Evolutionary conservation across 805 yeast genomes (phyloP).

Genomic region (Tetrapisispora namnaoensis): DNA sequence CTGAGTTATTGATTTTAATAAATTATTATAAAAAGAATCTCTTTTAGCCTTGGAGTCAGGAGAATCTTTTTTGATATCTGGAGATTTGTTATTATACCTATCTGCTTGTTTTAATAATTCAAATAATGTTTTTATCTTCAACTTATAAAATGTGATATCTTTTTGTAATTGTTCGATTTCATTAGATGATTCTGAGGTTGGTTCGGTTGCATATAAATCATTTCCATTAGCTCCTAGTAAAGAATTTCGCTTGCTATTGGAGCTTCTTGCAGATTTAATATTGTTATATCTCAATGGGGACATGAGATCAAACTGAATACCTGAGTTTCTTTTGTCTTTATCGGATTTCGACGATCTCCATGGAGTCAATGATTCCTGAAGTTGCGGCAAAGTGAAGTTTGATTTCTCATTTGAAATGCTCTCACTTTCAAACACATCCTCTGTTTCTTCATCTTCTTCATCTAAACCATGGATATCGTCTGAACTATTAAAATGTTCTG

Average conservation of each 20-base stretch:
- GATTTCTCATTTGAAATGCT: constrained; percentile 5
- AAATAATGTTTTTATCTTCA: constrained; percentile 27
- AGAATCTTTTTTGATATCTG: constrained; percentile 2
- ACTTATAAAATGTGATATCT: constrained; percentile 35
- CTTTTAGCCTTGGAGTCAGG: constrained; percentile 6
- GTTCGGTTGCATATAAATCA: constrained; percentile 6
- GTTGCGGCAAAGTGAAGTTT: constrained; percentile 24
- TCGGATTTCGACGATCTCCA: constrained; percentile 21
- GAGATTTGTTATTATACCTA: background rate
- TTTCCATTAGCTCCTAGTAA: constrained; percentile 12
- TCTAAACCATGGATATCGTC: constrained; percentile 10
- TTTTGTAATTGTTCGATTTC: constrained; percentile 33
- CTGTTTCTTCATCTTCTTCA: constrained; percentile 7
- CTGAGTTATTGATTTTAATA: constrained; percentile 13
- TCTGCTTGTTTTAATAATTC: constrained; percentile 24
- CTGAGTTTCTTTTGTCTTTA: background rate
- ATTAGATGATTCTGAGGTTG: constrained; percentile 3
- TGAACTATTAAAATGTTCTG: background rate
- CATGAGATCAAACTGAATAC: constrained; percentile 11
- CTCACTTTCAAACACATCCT: background rate
- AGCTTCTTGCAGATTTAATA: constrained; percentile 9
- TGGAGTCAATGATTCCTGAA: constrained; percentile 30
- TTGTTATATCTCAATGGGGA: constrained; percentile 9
- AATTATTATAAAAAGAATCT: constrained; percentile 16
- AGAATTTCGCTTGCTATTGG: constrained; percentile 8